Evolutionary conservation across 2,329 filamentous ascomycete genomes (phyloP), one percentile per base, ranked within the genome.

Genomic region (Xylariaceae sp.): DNA sequence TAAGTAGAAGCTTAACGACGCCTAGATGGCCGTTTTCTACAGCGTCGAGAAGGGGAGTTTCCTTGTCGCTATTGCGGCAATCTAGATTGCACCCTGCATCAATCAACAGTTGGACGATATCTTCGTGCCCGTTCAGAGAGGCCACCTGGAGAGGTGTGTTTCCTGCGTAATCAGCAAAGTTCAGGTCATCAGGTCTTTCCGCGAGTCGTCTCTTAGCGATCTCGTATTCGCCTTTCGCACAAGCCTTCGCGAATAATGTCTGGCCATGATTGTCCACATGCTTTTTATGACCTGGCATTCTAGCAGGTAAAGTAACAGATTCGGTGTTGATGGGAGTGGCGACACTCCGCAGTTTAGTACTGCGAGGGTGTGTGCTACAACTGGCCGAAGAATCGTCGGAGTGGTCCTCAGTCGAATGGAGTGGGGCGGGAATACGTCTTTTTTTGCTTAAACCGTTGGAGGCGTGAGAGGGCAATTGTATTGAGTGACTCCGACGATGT

Each of bases 111-210:
- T 89, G 87, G 45, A 97, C 94, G 58, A 97, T 92, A 57, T 94
- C 85, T 37, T 87, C 87, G 72, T 88, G 89, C 5, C 94, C 94
- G 69, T 94, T 88, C 59, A 99, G 81, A 37, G 92, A 87, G 39
- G 94, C 93, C 65, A 96, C 94, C 73, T 99, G 94, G 39, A 99
- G 79, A 23, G 94, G 94, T 0, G 93, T 95, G 69, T 97, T 97
- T n/a, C 91, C 90, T 11, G 94, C 94, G 71, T 96, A 95, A 71
- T 99, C 94, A 23, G 90, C 86, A 59, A 92, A 83, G 67, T 99
- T 90, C 56, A 97, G 75, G 73, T 97, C 92, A 63, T 95, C 90
- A 0, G 91, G 92, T 17, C 92, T 84, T 71, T 95, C 90, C 7
- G 82, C 79, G 37, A 92, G 82, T 63, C 89, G 84, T 66, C 84